These are phyloP conservation scores for Magnaporthales sp. DNA, from an alignment of 2,329 filamentous ascomycete species.

Conservation along the genomic window DNA sequence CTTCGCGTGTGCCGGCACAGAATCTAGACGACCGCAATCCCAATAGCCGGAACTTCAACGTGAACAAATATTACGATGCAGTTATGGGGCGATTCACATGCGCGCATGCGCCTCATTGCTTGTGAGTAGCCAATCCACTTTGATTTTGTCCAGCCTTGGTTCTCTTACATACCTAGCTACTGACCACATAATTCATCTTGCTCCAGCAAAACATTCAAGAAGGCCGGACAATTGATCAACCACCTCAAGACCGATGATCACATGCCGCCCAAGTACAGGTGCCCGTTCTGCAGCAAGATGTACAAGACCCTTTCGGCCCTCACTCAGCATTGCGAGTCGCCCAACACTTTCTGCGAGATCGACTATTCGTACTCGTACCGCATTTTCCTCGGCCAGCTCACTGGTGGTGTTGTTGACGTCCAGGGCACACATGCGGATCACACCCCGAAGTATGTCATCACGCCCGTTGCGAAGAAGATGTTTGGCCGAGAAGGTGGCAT, in stretches of 20 bases:
- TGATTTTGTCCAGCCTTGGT: neutral
- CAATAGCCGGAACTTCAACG: slow-evolving; percentile 34
- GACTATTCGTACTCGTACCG: slow-evolving; percentile 30
- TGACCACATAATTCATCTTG: neutral
- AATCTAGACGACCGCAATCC: slow-evolving; percentile 30
- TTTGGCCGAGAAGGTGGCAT: neutral
- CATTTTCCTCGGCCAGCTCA: slow-evolving; percentile 28
- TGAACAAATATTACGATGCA: slow-evolving; percentile 34
- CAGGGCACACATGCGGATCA: slow-evolving; percentile 22
- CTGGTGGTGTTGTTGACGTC: slow-evolving; percentile 27
- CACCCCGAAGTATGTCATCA: slow-evolving; percentile 23
- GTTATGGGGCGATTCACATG: slow-evolving; percentile 40
- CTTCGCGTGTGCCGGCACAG: slow-evolving; percentile 7
- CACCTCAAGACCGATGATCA: slow-evolving; percentile 39
- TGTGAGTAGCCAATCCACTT: slow-evolving; percentile 25
- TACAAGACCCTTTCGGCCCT: slow-evolving; percentile 34
- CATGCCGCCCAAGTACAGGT: slow-evolving; percentile 24
- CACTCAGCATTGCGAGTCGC: slow-evolving; percentile 39
- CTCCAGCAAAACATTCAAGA: slow-evolving; percentile 32
- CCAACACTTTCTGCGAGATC: slow-evolving; percentile 31
- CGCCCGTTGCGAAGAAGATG: slow-evolving; percentile 5
- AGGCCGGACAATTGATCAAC: slow-evolving; percentile 18
- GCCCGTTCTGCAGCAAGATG: slow-evolving; percentile 32
- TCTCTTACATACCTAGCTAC: neutral
- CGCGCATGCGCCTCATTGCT: slow-evolving; percentile 38